These are phyloP conservation scores for Coemansia sp. DNA, from an alignment of 192 early-diverging fungal species.

Conservation along the genomic window DNA sequence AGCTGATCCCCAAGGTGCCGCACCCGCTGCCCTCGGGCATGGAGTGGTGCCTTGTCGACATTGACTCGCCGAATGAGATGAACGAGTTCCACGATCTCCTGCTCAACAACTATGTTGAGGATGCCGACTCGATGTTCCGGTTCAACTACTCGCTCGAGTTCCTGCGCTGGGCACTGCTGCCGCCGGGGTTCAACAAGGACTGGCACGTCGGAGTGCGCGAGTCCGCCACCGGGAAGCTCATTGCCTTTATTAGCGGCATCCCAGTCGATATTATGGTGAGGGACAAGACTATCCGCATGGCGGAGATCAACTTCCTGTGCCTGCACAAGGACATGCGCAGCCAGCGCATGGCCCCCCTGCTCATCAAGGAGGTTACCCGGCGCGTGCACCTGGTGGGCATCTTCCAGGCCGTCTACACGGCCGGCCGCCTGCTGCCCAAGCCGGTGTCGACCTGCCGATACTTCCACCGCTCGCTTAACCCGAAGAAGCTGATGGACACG, in stretches of 20 bases:
- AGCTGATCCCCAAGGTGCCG: conserved; percentile 79
- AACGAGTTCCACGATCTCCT: conserved; percentile 90
- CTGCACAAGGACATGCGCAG: conserved; percentile 92
- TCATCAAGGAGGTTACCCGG: conserved; percentile 97
- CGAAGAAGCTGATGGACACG: conserved; percentile 90
- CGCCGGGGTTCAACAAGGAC: conserved; percentile 81
- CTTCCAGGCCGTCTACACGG: conserved; percentile 98
- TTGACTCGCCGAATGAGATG: conserved; percentile 68
- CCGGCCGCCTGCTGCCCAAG: conserved; percentile 86
- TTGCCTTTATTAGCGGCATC: conserved; percentile 95
- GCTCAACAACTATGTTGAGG: conserved; percentile 95
- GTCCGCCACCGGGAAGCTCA: conserved; percentile 68
- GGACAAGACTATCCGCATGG: conserved; percentile 64
- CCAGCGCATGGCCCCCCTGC: conserved; percentile 91
- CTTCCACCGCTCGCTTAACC: conserved; percentile 92
- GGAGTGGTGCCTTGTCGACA: conserved; percentile 83
- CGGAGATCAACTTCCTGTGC: conserved; percentile 98
- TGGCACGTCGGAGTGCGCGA: conserved; percentile 94
- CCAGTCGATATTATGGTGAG: conserved; percentile 78
- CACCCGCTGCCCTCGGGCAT: conserved; percentile 86
- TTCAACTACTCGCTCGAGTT: conserved; percentile 95
- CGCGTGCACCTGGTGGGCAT: conserved; percentile 86
- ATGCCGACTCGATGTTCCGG: conserved; percentile 91
- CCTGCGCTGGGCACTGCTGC: conserved; percentile 91
- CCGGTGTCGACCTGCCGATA: conserved; percentile 82